A percentile compares a stretch with the other conserved stretches of the same genome.
Conservation (phyloP, 2,329 filamentous ascomycete genomes). For the Metarhizium anisopliae region DNA sequence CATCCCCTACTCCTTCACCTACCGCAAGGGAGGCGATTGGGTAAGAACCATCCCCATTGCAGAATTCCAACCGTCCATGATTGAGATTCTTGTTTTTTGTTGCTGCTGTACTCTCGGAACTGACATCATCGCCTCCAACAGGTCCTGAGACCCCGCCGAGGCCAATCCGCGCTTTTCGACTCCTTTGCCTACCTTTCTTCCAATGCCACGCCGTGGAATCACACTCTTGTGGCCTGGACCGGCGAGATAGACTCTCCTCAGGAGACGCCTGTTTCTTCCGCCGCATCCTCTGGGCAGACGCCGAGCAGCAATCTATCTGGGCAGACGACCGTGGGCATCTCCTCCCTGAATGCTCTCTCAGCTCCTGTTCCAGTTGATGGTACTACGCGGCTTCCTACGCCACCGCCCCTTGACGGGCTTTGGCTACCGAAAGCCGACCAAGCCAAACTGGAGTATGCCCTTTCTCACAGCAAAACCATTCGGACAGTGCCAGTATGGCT, state of each 20-base stretch:
- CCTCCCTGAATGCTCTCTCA: conserved; percentile 63
- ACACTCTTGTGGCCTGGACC: conserved; percentile 90
- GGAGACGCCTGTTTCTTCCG: conserved; percentile 36
- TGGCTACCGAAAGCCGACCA: conserved; percentile 64
- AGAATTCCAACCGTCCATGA: neutral
- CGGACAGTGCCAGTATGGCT: conserved; percentile 86
- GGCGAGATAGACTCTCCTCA: conserved; percentile 62
- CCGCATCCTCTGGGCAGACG: conserved; percentile 39
- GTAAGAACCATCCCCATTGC: conserved; percentile 29
- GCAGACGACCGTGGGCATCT: conserved; percentile 36
- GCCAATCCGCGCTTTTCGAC: conserved; percentile 87
- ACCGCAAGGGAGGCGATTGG: conserved; percentile 51
- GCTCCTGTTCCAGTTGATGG: conserved; percentile 69
- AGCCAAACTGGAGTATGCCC: conserved; percentile 61
- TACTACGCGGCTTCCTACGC: conserved; percentile 43
- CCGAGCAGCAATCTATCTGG: neutral
- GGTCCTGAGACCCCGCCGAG: conserved; percentile 69
- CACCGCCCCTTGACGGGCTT: conserved; percentile 57
- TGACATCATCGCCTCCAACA: conserved; percentile 22
- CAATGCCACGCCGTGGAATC: conserved; percentile 76
- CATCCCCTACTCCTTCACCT: conserved; percentile 50
- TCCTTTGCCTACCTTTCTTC: conserved; percentile 83
- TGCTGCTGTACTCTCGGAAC: neutral
- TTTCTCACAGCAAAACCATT: conserved; percentile 65
- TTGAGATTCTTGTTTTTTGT: neutral